phyloP scores from a whole-genome alignment of 768 basidiomycete genomes.

The Suillus tomentosus region DNA sequence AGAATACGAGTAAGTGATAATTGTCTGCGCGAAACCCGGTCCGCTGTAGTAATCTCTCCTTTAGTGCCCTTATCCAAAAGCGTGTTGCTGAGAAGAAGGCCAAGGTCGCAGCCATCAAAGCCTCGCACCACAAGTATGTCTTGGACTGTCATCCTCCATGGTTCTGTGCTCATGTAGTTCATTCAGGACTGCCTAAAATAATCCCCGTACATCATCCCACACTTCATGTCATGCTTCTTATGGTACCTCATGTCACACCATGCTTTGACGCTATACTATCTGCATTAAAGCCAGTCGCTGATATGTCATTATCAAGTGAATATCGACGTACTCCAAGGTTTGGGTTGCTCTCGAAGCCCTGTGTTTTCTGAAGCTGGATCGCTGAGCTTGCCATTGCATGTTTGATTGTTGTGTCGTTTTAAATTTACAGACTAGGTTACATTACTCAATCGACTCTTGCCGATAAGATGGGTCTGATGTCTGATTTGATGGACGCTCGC shows the following conservation, averaged over 20 bases:
- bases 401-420: neutral
- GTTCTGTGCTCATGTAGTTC: neutral
- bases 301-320: constrained; percentile 5
- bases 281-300: constrained; percentile 14
- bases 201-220: constrained; percentile 5
- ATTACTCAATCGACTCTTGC: neutral
- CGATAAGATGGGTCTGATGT: neutral
- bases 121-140: constrained; percentile 75
- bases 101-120: constrained; percentile 86
- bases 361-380: neutral
- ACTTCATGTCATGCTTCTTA: constrained; percentile 14
- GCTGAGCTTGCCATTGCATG: neutral
- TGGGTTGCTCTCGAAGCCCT: neutral
- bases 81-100: constrained; percentile 93
- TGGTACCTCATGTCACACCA: constrained; percentile 17
- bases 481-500: neutral
- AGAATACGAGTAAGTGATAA: constrained; percentile 78
- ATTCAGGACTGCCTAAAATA: constrained; percentile 15
- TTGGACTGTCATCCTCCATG: neutral
- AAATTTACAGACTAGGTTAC: neutral
- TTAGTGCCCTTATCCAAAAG: constrained; percentile 75
- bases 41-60: neutral
- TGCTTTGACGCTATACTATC: constrained; percentile 17
- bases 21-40: constrained; percentile 1
- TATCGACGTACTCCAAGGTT: neutral